Percentiles rank a stretch among this genome's conserved stretches.
phyloP scores from a whole-genome alignment of 176 grass and related monocot genomes.

The Avena insularis region DNA sequence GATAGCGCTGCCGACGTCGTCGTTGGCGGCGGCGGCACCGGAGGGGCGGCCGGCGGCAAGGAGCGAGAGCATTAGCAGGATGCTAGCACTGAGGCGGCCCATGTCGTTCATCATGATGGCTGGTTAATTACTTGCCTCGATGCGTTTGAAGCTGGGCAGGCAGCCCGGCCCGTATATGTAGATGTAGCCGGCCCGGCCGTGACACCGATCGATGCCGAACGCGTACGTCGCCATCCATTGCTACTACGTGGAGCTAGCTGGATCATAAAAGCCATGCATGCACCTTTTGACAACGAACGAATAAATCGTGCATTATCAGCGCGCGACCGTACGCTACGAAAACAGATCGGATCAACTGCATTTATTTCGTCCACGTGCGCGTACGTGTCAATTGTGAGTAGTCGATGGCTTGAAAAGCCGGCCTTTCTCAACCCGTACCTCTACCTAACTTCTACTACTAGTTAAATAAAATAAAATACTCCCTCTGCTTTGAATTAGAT shows the following conservation, averaged over 20 bases:
- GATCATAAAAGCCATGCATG: neutral
- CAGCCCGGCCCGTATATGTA: neutral
- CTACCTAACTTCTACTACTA: too few species aligned
- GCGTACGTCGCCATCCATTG: neutral
- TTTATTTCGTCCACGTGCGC: too few species aligned
- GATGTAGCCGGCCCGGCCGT: neutral
- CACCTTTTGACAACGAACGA: neutral
- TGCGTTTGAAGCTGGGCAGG: neutral
- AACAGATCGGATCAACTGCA: neutral
- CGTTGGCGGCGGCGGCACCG: neutral
- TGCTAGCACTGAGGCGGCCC: neutral
- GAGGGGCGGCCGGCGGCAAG: neutral
- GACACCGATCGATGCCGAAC: neutral
- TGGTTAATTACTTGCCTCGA: neutral
- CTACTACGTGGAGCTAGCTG: neutral
- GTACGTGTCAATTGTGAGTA: too few species aligned
- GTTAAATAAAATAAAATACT: too few species aligned
- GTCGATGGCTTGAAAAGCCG: too few species aligned
- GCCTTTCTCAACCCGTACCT: too few species aligned
- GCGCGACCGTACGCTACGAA: neutral
- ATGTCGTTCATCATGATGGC: neutral
- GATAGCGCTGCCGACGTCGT: neutral
- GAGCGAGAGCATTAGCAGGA: neutral
- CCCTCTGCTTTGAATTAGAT: too few species aligned
- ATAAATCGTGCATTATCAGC: neutral